Base-by-base conservation (phyloP, 2,329 filamentous ascomycete genomes). In the Cladosporium austrohemisphaericum region DNA sequence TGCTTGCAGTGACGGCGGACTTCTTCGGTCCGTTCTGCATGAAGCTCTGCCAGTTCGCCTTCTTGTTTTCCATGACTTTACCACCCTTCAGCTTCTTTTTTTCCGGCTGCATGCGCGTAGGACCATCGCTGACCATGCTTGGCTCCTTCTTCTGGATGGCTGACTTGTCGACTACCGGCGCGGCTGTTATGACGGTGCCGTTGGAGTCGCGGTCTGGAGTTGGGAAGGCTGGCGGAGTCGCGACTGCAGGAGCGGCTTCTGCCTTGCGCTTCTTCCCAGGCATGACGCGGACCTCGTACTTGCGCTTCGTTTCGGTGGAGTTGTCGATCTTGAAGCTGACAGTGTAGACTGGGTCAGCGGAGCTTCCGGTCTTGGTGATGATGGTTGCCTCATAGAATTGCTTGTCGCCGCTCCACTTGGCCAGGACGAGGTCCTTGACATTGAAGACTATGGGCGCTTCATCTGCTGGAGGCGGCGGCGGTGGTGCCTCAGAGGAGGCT, bases 31-130 rank as follows among this genome's bases (percentile, higher is more conserved):
- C 75, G 68, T 94, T 95, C 63, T 78, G 76, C 57, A 83, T 86
- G 68, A 95, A 98, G 56, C 94, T 88, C 66, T 96, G 86, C 93
- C 93, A 98, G 66, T 93, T 95, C 63, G 74, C 87, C 75, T 95
- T 95, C 63, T 86, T 85, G 55, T 84, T 87, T 72, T 97, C 92
- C 19, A 97, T 78, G 65, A 94, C 88, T 68, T 91, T 93, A 54
- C 85, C 93, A 61, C 92, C 92, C 73, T 95, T 95, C 51, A 92
- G 80, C 68, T 83, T 83, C 68, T 92, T 93, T 29, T 82, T 80
- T 55, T 80, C 74, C 25, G 73, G 68, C 26, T 61, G 54, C 57
- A 61, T 60, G 28, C 65, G 61, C 4, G 60, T 62, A 9, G 79
- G 72, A 6, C 77, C 77, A 67, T 84, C 77, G 68, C 74, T 72